These are phyloP conservation scores for Ceratobasidium sp. DNA, from an alignment of 1,284 basidiomycete species.

Conservation along the genomic window DNA sequence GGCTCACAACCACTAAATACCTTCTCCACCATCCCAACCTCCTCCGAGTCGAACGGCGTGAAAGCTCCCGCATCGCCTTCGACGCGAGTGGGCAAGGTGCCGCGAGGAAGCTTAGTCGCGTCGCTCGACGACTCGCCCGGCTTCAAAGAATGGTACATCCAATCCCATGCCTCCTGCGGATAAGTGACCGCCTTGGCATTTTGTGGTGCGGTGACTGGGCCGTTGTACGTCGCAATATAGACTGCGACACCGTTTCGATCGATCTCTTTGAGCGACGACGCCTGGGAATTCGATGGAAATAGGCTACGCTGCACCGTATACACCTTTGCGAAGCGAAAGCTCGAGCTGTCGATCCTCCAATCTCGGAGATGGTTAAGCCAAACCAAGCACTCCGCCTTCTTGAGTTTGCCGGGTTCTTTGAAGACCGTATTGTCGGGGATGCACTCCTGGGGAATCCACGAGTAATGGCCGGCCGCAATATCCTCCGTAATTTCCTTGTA, in stretches of 20 bases:
- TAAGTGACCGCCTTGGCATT: neutral
- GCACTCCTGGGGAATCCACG: neutral
- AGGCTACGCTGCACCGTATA: neutral
- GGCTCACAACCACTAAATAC: too few relatives aligned
- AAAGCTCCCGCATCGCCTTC: too few relatives aligned
- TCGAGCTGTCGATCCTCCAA: neutral
- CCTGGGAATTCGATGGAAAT: neutral
- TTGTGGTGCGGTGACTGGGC: neutral
- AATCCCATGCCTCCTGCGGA: neutral
- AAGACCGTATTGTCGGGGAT: neutral
- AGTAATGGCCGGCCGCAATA: neutral
- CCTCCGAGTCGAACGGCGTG: too few relatives aligned
- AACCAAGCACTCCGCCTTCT: neutral
- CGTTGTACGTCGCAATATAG: neutral
- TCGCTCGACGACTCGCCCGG: too few relatives aligned
- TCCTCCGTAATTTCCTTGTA: neutral
- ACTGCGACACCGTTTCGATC: neutral
- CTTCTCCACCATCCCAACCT: too few relatives aligned
- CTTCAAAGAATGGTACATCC: too few relatives aligned
- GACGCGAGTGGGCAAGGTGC: too few relatives aligned
- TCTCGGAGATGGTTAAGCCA: neutral
- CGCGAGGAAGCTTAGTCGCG: too few relatives aligned
- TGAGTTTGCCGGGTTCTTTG: neutral
- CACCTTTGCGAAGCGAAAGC: neutral
- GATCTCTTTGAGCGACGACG: neutral